phyloP scores from a whole-genome alignment of 2,329 filamentous ascomycete genomes.

The Ophiostoma ulmi region DNA sequence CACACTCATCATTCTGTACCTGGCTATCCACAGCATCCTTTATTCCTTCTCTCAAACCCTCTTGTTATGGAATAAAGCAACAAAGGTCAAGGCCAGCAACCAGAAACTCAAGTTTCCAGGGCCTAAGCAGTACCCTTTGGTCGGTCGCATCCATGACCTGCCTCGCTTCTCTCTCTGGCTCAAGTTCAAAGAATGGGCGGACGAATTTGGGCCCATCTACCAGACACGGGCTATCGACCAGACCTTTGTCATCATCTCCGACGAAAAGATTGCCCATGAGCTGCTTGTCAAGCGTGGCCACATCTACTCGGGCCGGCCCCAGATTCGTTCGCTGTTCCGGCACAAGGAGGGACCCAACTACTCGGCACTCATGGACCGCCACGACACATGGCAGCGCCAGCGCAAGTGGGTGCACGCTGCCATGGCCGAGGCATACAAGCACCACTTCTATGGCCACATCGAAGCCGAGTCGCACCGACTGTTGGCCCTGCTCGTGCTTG shows the following conservation, averaged over 20 bases:
- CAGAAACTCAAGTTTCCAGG: constrained; percentile 39
- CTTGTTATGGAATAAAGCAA: neutral
- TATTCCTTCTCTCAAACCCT: neutral
- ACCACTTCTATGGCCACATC: constrained; percentile 46
- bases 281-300: constrained; percentile 47
- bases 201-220: constrained; percentile 42
- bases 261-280: constrained; percentile 46
- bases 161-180: constrained; percentile 45
- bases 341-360: constrained; percentile 47
- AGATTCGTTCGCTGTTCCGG: constrained; percentile 45
- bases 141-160: constrained; percentile 47
- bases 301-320: constrained; percentile 47
- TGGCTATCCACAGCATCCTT: neutral
- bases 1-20: neutral
- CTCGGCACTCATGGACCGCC: constrained; percentile 47
- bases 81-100: neutral
- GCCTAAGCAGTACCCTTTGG: constrained; percentile 44
- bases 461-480: constrained; percentile 44
- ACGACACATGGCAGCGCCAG: constrained; percentile 46
- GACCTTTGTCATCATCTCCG: constrained; percentile 43
- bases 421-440: constrained; percentile 36
- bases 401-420: constrained; percentile 50
- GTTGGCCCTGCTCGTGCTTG: constrained; percentile 43
- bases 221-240: constrained; percentile 39
- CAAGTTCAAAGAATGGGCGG: constrained; percentile 47